Conservation (phyloP, 2,329 filamentous ascomycete genomes). For the Ilyonectria mors-panacis region DNA sequence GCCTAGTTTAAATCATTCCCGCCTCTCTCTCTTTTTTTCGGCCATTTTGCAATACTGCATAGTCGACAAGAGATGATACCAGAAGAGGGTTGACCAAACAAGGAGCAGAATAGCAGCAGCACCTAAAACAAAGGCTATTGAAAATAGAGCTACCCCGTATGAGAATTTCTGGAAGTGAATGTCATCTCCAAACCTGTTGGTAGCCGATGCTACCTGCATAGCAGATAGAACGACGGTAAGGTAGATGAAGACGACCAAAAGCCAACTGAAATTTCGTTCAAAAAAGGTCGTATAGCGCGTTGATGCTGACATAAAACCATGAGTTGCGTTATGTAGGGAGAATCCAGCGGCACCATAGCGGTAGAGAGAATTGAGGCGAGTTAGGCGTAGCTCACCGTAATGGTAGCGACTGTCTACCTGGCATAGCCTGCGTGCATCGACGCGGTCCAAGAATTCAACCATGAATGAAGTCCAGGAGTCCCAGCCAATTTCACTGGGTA, state of each 20-base stretch:
- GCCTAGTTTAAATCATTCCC: too few species aligned
- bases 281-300: slow-evolving; percentile 21
- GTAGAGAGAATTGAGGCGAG: slow-evolving; percentile 30
- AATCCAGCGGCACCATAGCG: slow-evolving; percentile 7
- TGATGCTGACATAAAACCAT: slow-evolving; percentile 22
- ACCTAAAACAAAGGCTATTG: slow-evolving; percentile 13
- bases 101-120: slow-evolving; percentile 4
- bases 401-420: slow-evolving; percentile 12
- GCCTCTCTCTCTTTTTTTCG: too few species aligned
- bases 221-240: slow-evolving; percentile 21
- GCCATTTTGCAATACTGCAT: background rate
- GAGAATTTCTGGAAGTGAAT: slow-evolving; percentile 13
- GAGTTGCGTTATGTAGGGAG: background rate
- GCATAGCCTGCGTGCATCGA: background rate
- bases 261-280: slow-evolving; percentile 25
- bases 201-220: slow-evolving; percentile 25
- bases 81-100: slow-evolving; percentile 23
- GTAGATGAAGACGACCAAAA: slow-evolving; percentile 24
- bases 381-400: slow-evolving; percentile 33
- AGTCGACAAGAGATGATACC: slow-evolving; percentile 22
- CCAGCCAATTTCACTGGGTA: slow-evolving; percentile 8
- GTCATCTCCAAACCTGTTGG: slow-evolving; percentile 6
- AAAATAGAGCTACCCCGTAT: slow-evolving; percentile 14
- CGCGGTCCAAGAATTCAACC: background rate
- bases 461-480: slow-evolving; percentile 26